A percentile compares a stretch with the other conserved stretches of the same genome.
phyloP scores from a whole-genome alignment of 1,284 basidiomycete genomes.

The Irpex rosettiformis region DNA sequence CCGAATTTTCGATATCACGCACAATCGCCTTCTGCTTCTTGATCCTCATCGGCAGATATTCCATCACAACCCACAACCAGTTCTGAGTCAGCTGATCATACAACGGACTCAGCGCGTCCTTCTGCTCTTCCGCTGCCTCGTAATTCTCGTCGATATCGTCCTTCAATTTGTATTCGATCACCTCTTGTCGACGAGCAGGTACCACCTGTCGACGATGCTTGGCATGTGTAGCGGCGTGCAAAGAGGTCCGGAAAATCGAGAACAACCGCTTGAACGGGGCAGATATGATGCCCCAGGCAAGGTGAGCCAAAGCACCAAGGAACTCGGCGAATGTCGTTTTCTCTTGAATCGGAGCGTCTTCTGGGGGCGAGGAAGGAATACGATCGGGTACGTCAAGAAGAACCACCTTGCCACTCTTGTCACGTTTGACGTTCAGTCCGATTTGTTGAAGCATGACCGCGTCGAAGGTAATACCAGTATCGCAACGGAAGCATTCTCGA shows the following conservation, averaged over 20 bases:
- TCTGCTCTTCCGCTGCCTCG: conserved; percentile 37
- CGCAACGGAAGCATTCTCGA: conserved; percentile 42
- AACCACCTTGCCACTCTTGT: not conserved
- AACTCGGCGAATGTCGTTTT: not conserved
- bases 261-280: not conserved
- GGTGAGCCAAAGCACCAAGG: not conserved
- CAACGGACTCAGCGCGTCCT: conserved; percentile 44
- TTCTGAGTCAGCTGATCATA: conserved; percentile 47
- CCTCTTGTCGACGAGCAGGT: not conserved
- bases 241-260: not conserved
- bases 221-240: not conserved
- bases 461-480: conserved; percentile 31
- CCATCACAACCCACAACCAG: conserved; percentile 16
- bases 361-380: conserved; percentile 3
- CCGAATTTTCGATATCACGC: conserved; percentile 2
- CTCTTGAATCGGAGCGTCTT: not conserved
- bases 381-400: conserved; percentile 8
- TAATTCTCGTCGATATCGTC: conserved; percentile 7
- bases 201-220: not conserved
- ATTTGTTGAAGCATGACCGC: conserved; percentile 18
- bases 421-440: conserved; percentile 11
- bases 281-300: not conserved
- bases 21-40: conserved; percentile 17
- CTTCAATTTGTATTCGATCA: not conserved
- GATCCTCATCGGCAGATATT: conserved; percentile 14